Conservation (phyloP, 1,284 basidiomycete genomes). For the Fistulina hepatica region DNA sequence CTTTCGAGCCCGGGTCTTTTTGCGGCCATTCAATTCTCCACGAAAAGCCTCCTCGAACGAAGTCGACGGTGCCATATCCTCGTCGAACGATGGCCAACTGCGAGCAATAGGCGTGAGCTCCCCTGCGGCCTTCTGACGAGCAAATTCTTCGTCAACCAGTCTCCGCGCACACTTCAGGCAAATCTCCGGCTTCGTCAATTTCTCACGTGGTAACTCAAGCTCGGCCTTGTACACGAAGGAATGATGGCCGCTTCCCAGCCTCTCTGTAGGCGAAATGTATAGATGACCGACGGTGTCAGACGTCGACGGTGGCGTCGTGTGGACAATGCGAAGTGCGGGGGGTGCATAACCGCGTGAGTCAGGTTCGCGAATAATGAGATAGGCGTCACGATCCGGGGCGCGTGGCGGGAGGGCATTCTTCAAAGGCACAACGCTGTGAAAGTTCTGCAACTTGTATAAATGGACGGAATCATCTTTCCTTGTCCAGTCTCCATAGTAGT, state of each 20-base stretch:
- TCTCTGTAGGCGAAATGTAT: neutral
- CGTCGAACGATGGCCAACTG: neutral
- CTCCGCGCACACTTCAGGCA: neutral
- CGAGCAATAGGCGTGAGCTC: neutral
- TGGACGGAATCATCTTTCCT: neutral
- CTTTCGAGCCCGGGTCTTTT: too few relatives aligned
- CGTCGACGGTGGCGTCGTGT: conserved; percentile 7
- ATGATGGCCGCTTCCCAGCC: neutral
- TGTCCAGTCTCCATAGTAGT: neutral
- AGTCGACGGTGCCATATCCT: too few relatives aligned
- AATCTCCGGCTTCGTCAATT: neutral
- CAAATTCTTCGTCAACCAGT: neutral
- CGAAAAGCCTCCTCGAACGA: neutral
- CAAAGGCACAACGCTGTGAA: neutral
- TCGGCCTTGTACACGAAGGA: neutral
- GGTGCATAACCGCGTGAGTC: conserved; percentile 8
- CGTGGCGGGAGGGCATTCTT: too few relatives aligned
- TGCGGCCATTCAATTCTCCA: too few relatives aligned
- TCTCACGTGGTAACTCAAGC: neutral
- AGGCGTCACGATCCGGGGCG: too few relatives aligned
- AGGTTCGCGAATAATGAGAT: neutral
- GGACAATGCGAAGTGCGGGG: conserved; percentile 17
- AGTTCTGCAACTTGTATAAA: neutral
- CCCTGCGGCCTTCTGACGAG: neutral
- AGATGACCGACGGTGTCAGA: conserved; percentile 2